Evolutionary conservation across 2,329 filamentous ascomycete species (phyloP).

Genomic region (Sclerotiophoma versabilis): DNA sequence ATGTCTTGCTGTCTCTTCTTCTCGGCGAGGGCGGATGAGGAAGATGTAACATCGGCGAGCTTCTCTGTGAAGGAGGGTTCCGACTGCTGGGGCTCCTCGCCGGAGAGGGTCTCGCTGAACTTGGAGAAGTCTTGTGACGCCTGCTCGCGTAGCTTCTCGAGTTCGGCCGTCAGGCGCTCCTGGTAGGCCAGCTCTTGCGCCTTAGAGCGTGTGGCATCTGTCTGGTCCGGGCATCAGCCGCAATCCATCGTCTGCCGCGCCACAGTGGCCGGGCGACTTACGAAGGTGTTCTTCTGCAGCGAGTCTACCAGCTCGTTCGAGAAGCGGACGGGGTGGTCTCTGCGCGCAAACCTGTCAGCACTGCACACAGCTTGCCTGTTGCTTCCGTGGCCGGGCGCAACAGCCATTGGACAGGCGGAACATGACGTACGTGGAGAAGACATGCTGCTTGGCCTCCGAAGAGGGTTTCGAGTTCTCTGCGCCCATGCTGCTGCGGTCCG

Average conservation of each 20-base stretch:
- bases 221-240: constrained; percentile 61
- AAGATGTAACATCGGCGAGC: constrained; percentile 45
- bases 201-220: constrained; percentile 84
- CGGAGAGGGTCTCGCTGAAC: constrained; percentile 69
- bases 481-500: constrained; percentile 60
- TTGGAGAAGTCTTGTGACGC: constrained; percentile 73
- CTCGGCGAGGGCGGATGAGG: constrained; percentile 46
- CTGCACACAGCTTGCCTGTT: constrained; percentile 5
- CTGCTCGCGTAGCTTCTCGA: constrained; percentile 76
- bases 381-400: not conserved
- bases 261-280: constrained; percentile 52
- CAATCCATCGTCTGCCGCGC: not conserved
- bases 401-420: constrained; percentile 31
- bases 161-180: constrained; percentile 82
- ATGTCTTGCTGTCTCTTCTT: constrained; percentile 56
- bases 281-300: constrained; percentile 85
- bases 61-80: constrained; percentile 47
- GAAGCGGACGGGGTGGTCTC: constrained; percentile 70
- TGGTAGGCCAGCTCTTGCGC: constrained; percentile 87
- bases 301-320: constrained; percentile 84
- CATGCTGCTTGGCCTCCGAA: constrained; percentile 62
- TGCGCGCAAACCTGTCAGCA: constrained; percentile 51
- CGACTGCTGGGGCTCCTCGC: constrained; percentile 50
- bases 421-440: constrained; percentile 65
- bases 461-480: constrained; percentile 68